Percentiles rank a stretch among this genome's conserved stretches.
These are phyloP conservation scores for Verticillium isaacii DNA, from an alignment of 2,329 filamentous ascomycete genomes.

Conservation along the genomic window DNA sequence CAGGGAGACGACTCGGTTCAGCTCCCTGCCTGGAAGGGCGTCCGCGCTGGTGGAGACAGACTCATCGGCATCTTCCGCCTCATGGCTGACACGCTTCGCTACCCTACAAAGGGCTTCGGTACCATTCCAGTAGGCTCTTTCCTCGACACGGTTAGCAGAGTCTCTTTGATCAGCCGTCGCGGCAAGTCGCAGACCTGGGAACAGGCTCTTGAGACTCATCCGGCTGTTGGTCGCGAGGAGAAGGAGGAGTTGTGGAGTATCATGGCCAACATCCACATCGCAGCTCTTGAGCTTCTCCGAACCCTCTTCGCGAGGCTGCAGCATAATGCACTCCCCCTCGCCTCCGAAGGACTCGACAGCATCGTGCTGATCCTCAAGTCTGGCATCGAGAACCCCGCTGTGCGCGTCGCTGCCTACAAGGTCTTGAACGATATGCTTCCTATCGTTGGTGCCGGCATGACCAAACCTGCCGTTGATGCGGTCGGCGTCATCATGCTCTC, in stretches of 20 bases:
- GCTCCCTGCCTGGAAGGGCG: constrained; percentile 67
- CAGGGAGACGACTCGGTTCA: constrained; percentile 43
- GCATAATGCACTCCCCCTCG: constrained; percentile 51
- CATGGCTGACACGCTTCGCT: constrained; percentile 58
- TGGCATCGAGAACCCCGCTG: constrained; percentile 41
- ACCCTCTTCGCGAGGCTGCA: constrained; percentile 55
- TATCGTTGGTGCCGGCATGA: constrained; percentile 60
- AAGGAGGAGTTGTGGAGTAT: constrained; percentile 71
- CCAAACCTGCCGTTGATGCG: constrained; percentile 60
- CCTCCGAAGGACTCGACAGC: constrained; percentile 65
- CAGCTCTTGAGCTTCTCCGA: constrained; percentile 59
- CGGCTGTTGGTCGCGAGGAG: constrained; percentile 73
- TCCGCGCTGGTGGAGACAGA: constrained; percentile 69
- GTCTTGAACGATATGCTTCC: constrained; percentile 54
- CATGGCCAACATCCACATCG: constrained; percentile 70
- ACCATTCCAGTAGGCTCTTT: constrained; percentile 63
- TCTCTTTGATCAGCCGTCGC: constrained; percentile 61
- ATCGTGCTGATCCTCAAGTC: constrained; percentile 65
- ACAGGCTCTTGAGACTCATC: constrained; percentile 58
- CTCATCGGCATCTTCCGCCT: constrained; percentile 61
- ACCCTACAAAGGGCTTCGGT: constrained; percentile 60
- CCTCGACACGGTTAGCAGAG: constrained; percentile 63
- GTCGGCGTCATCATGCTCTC: constrained; percentile 57
- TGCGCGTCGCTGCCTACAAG: constrained; percentile 59
- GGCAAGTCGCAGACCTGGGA: constrained; percentile 41